A percentile compares a stretch with the other conserved stretches of the same genome.
Conservation (phyloP, 805 yeast species). For the Lipomyces starkeyi region DNA sequence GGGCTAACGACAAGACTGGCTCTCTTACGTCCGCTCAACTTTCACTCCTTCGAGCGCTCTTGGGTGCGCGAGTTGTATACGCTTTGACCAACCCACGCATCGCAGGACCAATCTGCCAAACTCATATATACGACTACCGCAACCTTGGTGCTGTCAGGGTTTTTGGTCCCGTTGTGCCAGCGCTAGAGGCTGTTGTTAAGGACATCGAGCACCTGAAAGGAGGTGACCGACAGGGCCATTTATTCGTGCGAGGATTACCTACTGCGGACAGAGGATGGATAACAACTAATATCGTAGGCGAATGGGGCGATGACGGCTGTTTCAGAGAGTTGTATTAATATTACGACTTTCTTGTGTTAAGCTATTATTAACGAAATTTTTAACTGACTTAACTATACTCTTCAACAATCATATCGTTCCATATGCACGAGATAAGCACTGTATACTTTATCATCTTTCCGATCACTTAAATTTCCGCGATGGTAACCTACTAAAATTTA, state of each 20-base stretch:
- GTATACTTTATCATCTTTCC: not conserved
- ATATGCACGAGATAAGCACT: not conserved
- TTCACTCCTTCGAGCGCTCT: constrained; percentile 43
- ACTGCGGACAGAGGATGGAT: constrained; percentile 40
- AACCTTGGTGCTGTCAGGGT: constrained; percentile 30
- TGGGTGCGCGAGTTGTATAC: constrained; percentile 48
- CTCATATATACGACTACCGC: constrained; percentile 45
- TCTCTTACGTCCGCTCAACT: constrained; percentile 40
- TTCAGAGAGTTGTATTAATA: constrained; percentile 31
- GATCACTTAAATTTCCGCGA: not conserved
- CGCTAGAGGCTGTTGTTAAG: constrained; percentile 42
- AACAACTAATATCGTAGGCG: constrained; percentile 39
- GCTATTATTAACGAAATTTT: not conserved
- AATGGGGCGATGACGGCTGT: constrained; percentile 44
- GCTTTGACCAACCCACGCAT: constrained; percentile 42
- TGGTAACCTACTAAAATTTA: not conserved
- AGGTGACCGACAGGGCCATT: constrained; percentile 39
- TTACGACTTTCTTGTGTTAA: not conserved
- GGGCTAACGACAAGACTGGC: constrained; percentile 1
- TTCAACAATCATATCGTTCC: no score
- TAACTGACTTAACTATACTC: not conserved
- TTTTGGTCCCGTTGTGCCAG: constrained; percentile 44
- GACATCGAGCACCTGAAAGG: constrained; percentile 39
- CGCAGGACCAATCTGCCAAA: constrained; percentile 48
- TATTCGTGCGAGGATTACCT: constrained; percentile 41